A percentile compares a stretch with the other conserved stretches of the same genome.
Evolutionary conservation across 2,329 filamentous ascomycete species (phyloP).

Genomic region (Calonectria ilicicola): DNA sequence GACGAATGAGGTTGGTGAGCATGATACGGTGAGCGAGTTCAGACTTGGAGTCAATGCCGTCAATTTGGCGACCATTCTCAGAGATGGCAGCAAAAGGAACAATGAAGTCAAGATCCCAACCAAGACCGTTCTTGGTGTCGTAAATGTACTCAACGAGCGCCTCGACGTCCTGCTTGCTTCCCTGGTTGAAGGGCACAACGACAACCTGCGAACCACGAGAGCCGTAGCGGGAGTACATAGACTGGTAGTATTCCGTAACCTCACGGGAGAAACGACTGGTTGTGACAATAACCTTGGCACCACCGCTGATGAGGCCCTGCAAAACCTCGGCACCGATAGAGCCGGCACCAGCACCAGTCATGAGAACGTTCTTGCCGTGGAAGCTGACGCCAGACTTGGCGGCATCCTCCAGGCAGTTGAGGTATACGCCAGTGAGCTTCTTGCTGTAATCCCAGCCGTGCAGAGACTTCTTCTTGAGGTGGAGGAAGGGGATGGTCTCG

Average conservation of each 20-base stretch:
- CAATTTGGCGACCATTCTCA: slow-evolving; percentile 97
- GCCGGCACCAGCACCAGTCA: slow-evolving; percentile 97
- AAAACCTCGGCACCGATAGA: slow-evolving; percentile 98
- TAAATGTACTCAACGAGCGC: slow-evolving; percentile 96
- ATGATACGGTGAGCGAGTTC: slow-evolving; percentile 99
- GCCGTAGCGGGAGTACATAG: slow-evolving; percentile 96
- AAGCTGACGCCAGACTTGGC: slow-evolving; percentile 91
- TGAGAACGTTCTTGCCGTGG: slow-evolving; percentile 94
- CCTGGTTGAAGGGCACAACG: slow-evolving; percentile 98
- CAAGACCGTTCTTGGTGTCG: slow-evolving; percentile 93
- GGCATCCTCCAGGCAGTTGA: slow-evolving; percentile 91
- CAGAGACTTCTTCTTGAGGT: slow-evolving; percentile 92
- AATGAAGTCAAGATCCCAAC: slow-evolving; percentile 97
- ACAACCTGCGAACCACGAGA: slow-evolving; percentile 95
- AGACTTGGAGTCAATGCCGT: slow-evolving; percentile 95
- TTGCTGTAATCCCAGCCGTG: slow-evolving; percentile 99
- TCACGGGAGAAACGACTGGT: slow-evolving; percentile 96
- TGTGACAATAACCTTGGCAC: slow-evolving; percentile 95
- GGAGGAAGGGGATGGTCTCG: slow-evolving; percentile 97
- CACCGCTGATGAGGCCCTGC: slow-evolving; percentile 94
- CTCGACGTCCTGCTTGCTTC: slow-evolving; percentile 97
- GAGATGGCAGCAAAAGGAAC: slow-evolving; percentile 98
- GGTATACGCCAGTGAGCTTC: slow-evolving; percentile 92
- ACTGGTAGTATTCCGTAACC: slow-evolving; percentile 99
- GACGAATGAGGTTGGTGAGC: slow-evolving; percentile 94